Base-by-base conservation (phyloP, 306 rosid genomes). In the Gynostemma pentaphyllum region DNA sequence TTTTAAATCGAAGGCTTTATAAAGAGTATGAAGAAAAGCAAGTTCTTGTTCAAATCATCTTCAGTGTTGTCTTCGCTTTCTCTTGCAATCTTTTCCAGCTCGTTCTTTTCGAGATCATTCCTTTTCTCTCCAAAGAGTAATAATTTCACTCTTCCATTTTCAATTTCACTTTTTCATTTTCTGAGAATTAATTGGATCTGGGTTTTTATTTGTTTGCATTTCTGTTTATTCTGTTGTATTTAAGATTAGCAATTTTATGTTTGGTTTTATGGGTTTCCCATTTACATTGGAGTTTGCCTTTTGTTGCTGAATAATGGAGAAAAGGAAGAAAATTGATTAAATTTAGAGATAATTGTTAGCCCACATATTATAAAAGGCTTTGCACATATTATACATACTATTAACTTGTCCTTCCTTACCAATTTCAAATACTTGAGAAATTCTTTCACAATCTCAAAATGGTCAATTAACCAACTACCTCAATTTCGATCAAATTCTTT, bases 1-100 rank as follows among this genome's bases (percentile, higher is more conserved):
- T 92, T 75, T 59, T 92, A 68, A 92, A 92, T 56, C 88, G 85
- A 28, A 82, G 95, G 51, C 88, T 92, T 42, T 92, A 92, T 79
- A 92, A 88, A 68, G 99, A 92, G 72, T 92, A 92, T 68, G 99
- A 92, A 76, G 96, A 92, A 59, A 92, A 92, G 73, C 85, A 91
- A 2, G 87, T 78, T 0, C 79, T 86, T 22, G 99, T 92, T 34
- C 95, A 92, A 75, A 86, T 92, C 74, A 79, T 92, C 40, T 92
- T 92, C 90, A 84, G 94, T 80, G 80, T 88, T 34, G 95, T 92
- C 69, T 88, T 92, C 36, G 90, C 99, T 45, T 88, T 92, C 87
- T 92, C 96, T 50, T 88, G 96, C 80, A 88, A 92, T 79, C 99
- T 92, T 18, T 83, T 92, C 34, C 95, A 92, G 74, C 96, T 92